Evolutionary conservation across 2,329 filamentous ascomycete species (phyloP).

Genomic region (Phialemoniopsis sp.): DNA sequence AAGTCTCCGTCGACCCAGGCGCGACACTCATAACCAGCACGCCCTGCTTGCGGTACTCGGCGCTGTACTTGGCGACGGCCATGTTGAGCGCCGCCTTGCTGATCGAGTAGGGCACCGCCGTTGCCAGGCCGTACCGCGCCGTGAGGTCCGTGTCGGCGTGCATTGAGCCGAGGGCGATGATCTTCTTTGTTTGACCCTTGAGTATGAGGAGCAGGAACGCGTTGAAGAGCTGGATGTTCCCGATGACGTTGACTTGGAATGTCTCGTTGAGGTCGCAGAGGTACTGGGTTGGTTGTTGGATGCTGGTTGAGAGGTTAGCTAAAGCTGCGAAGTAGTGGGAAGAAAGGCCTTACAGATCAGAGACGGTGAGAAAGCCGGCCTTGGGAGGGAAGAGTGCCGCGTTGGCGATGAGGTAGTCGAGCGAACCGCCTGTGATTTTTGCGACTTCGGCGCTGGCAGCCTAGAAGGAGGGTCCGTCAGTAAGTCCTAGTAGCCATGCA

Average conservation of each 20-base stretch:
- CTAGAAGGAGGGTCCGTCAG: too few species aligned
- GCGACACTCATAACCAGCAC: constrained; percentile 44
- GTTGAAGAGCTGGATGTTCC: constrained; percentile 44
- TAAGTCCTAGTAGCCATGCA: too few species aligned
- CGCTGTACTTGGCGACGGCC: constrained; percentile 42
- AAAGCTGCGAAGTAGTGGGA: too few species aligned
- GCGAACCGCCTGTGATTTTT: constrained; percentile 26
- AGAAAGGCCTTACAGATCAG: constrained; percentile 29
- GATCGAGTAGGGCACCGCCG: constrained; percentile 32
- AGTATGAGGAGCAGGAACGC: constrained; percentile 43
- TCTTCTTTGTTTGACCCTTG: constrained; percentile 43
- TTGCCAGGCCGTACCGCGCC: constrained; percentile 23
- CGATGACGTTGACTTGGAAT: constrained; percentile 42
- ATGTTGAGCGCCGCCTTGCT: constrained; percentile 45
- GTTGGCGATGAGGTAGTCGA: constrained; percentile 38
- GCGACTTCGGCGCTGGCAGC: constrained; percentile 6
- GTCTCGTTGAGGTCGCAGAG: constrained; percentile 19
- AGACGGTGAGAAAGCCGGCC: constrained; percentile 23
- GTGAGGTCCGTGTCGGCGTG: constrained; percentile 38
- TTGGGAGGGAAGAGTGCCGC: constrained; percentile 27
- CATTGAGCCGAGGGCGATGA: constrained; percentile 43
- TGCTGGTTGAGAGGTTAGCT: constrained; percentile 7
- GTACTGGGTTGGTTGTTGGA: constrained; percentile 20
- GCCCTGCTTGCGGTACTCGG: constrained; percentile 37
- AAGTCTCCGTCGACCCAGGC: constrained; percentile 40